Base-by-base conservation (phyloP, 352 stramenopile genomes). In the Phytophthora boehmeriae region DNA sequence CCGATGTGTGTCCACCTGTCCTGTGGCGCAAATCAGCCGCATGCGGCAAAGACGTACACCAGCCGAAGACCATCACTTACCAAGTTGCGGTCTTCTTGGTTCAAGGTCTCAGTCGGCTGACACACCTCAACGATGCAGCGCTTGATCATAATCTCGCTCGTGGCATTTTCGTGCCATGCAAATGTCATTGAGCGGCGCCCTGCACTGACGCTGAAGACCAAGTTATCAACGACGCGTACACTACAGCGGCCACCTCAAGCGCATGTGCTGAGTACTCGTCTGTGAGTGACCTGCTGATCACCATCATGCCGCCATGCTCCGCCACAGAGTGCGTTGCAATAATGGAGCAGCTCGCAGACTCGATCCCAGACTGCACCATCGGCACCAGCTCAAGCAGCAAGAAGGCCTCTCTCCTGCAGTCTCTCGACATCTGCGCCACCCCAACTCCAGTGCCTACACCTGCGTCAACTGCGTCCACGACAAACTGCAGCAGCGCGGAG, bases 351-450 rank as follows among this genome's bases (percentile, higher is more conserved):
- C 27, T 73, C 38, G 65, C 54, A 20, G 38, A 59, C 1, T 28
- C 49, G 38, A 63, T 73, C 6, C 42, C 59, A 4, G 62, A 64
- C 54, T 70, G 65, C 59, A 66, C 57, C 36, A 57, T 50, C 8
- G 44, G 35, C 13, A 22, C 28, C 0, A 36, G 16, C 32, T 55
- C 38, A 14, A 54, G 32, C 4, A 57, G 35, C 43, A 27, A 45
- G 27, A 68, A 63, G 38, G 54, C 54, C 28, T 34, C 38, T 16
- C 41, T 64, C 16, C 47, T 59, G 11, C 30, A 32, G 8, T 54
- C 46, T n/a, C 30, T 68, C 32, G 38, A 58, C 10, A 68, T 64
- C n/a, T 68, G 60, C 20, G 47, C 46, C 19, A 63, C 60, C 1
- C 60, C 60, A 35, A 53, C 53, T 2, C 60, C n/a, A n/a, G n/a